Evolutionary conservation across 2,329 filamentous ascomycete species (phyloP).

Genomic region (Clonostachys chloroleuca): DNA sequence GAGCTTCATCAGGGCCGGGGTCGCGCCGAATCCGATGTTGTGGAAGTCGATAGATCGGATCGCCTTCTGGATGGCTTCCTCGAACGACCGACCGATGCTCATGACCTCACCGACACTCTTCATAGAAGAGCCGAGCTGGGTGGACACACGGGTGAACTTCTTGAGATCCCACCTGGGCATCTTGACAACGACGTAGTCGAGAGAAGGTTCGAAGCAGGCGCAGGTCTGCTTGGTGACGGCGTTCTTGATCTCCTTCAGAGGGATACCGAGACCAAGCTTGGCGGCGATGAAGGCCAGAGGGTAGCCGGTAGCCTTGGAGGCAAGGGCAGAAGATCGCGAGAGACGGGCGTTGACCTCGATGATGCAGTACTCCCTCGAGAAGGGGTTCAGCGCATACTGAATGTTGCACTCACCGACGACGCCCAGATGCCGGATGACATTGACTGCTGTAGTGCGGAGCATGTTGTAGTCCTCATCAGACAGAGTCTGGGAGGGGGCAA

Average conservation of each 20-base stretch:
- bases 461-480: slow-evolving; percentile 99
- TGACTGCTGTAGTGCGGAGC: slow-evolving; percentile 93
- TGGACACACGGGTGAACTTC: slow-evolving; percentile 97
- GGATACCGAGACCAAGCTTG: slow-evolving; percentile 91
- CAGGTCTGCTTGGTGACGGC: slow-evolving; percentile 93
- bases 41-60: slow-evolving; percentile 93
- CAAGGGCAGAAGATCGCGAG: slow-evolving; percentile 89
- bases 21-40: slow-evolving; percentile 93
- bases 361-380: slow-evolving; percentile 95
- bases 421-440: slow-evolving; percentile 93
- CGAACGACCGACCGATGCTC: slow-evolving; percentile 94
- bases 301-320: slow-evolving; percentile 96
- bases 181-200: slow-evolving; percentile 98
- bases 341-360: slow-evolving; percentile 98
- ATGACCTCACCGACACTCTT: slow-evolving; percentile 99
- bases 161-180: slow-evolving; percentile 98
- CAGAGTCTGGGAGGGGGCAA: slow-evolving; percentile 93
- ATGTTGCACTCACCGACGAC: slow-evolving; percentile 99
- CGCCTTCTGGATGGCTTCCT: slow-evolving; percentile 97
- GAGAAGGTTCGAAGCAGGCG: slow-evolving; percentile 95
- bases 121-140: slow-evolving; percentile 95
- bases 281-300: slow-evolving; percentile 94
- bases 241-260: slow-evolving; percentile 94
- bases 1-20: slow-evolving; percentile 87
- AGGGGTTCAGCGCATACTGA: slow-evolving; percentile 94